Evolutionary conservation across 495 filamentous ascomycete genomes (phyloP).

Genomic region (Penicillium mononematosum): DNA sequence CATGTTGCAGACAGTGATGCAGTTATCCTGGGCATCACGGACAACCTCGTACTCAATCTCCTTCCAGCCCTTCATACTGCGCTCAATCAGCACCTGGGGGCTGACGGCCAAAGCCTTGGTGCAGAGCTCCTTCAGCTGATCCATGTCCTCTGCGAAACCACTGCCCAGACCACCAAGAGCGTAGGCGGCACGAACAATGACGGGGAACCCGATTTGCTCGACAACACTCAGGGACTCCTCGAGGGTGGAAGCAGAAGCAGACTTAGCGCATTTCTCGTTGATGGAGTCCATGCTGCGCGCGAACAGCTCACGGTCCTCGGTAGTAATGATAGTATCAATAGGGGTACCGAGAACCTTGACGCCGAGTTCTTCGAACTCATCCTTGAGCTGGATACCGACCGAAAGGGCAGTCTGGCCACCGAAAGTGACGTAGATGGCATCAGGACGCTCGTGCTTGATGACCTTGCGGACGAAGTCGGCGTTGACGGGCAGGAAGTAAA

Average conservation of each 20-base stretch:
- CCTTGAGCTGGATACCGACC: constrained; percentile 94
- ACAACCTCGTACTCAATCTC: constrained; percentile 99
- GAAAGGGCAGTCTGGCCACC: constrained; percentile 94
- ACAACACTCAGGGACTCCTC: constrained; percentile 84
- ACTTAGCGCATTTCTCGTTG: constrained; percentile 96
- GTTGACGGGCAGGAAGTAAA: constrained; percentile 97
- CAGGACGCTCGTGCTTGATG: constrained; percentile 89
- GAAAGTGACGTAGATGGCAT: constrained; percentile 97
- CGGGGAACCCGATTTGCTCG: constrained; percentile 87
- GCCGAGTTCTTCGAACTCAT: constrained; percentile 87
- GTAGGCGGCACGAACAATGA: constrained; percentile 96
- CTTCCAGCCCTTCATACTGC: constrained; percentile 99
- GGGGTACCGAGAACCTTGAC: constrained; percentile 94
- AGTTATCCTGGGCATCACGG: constrained; percentile 93
- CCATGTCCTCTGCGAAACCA: constrained; percentile 89
- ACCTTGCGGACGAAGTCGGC: constrained; percentile 95
- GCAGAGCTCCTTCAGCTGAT: constrained; percentile 87
- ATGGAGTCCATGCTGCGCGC: constrained; percentile 98
- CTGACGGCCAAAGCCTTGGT: constrained; percentile 91
- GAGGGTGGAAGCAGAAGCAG: constrained; percentile 80
- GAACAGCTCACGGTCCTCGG: constrained; percentile 95
- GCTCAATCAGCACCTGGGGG: constrained; percentile 93
- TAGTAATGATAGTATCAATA: constrained; percentile 97
- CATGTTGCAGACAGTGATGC: constrained; percentile 99
- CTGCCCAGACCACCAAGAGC: constrained; percentile 93